Percentiles rank a stretch among this genome's conserved stretches.
These are phyloP conservation scores for Xylaria hypoxylon DNA, from an alignment of 2,329 filamentous ascomycete genomes.

Conservation along the genomic window DNA sequence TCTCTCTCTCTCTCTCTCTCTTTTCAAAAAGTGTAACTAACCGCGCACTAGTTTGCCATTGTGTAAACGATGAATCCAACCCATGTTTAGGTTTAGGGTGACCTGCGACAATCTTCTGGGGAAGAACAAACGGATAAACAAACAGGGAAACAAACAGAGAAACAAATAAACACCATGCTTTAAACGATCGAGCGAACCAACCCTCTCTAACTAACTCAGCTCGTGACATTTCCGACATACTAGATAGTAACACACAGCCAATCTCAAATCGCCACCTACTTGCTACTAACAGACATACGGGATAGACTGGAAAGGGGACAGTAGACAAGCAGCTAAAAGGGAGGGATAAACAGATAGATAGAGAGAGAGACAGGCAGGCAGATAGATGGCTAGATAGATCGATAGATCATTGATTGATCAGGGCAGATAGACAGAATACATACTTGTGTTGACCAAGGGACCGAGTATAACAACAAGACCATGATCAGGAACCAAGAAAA, in stretches of 20 bases:
- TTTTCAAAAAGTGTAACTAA: background rate
- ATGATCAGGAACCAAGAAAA: background rate
- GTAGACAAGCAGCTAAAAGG: background rate
- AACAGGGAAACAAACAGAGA: background rate
- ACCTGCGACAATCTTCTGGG: constrained; percentile 35
- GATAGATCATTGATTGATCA: background rate
- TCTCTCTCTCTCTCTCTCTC: too few relatives aligned
- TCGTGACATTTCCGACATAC: background rate
- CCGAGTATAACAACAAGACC: background rate
- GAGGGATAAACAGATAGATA: too few relatives aligned
- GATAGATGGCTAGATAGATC: background rate
- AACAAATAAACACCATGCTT: background rate
- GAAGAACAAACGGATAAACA: background rate
- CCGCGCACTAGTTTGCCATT: constrained; percentile 7
- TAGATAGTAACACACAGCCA: background rate
- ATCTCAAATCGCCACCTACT: constrained; percentile 19
- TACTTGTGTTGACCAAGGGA: constrained; percentile 16
- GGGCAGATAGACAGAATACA: background rate
- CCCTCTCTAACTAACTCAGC: background rate
- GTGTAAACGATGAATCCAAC: constrained; percentile 21
- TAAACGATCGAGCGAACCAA: constrained; percentile 14
- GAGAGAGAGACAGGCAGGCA: background rate
- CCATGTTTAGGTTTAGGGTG: constrained; percentile 27
- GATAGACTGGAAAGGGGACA: background rate
- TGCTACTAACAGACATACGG: background rate